Evolutionary conservation across 2,329 filamentous ascomycete genomes (phyloP), one percentile per base, ranked within the genome.

Genomic region (Cercospora berteroae): DNA sequence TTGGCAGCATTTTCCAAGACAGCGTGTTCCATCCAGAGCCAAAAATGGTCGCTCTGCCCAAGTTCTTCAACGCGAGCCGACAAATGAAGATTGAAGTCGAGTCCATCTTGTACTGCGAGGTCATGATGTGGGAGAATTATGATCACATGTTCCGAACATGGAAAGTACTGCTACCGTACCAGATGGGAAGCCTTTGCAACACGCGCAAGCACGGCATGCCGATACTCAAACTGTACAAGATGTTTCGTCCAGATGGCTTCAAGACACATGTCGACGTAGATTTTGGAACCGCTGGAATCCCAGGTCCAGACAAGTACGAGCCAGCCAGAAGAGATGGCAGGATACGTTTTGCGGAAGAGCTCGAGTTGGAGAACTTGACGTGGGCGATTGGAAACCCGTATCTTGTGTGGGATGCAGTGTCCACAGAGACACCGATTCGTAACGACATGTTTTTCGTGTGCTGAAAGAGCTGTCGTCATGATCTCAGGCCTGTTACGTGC

Each of bases 51-150:
- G 20, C 31, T 0, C 29, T 18, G 8, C 29, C 33, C 27, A 57
- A 4, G 42, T 64, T 57, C 10, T 8, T 20, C 33, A 27, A 27
- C 25, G 1, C 61, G 10, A 44, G 20, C n/a, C 61, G 61, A 8
- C 50, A 57, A 9, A 64, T 64, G 29, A 64, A 58, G 13, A 10
- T 18, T 2, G 61, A 64, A 57, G 18, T 42, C n/a, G 48, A 56
- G 27, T 57, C 50, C 8, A 64, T 64, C 12, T 20, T 64, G 0
- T 64, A 56, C 50, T 4, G 13, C 31, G 61, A 64, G 18, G 7
- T 57, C 18, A 64, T 64, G 48, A 12, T 64, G 3, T 57, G 50
- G 61, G 18, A 57, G n/a, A 50, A 57, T 18, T 56, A 52, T 16
- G n/a, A 64, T 4, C 18, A 6, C 10, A 2, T n/a, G 6, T 27